phyloP scores from a whole-genome alignment of 345 rosid genomes.

The Bruguiera gymnorhiza region DNA sequence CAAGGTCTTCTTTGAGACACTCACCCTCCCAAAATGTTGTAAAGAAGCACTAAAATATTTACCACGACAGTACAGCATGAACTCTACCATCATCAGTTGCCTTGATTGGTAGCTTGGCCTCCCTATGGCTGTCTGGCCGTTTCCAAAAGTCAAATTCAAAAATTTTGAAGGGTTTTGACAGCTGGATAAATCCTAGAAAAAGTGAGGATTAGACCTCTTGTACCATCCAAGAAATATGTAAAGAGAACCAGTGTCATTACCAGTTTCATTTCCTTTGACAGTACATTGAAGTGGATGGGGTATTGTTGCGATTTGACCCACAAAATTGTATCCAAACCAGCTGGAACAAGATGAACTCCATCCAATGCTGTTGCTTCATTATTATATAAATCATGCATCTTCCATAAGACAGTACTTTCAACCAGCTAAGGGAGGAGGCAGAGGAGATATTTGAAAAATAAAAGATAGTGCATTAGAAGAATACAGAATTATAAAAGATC shows the following conservation, averaged over 20 bases:
- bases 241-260: conserved; percentile 36
- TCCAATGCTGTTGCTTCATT: conserved; percentile 52
- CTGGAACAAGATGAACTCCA: conserved; percentile 62
- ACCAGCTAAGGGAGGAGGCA: conserved; percentile 50
- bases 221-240: conserved; percentile 16
- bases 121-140: conserved; percentile 69
- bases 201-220: conserved; percentile 34
- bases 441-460: conserved; percentile 5
- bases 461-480: conserved; percentile 12
- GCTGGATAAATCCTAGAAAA: conserved; percentile 55
- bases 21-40: not conserved
- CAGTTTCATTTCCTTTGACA: conserved; percentile 64
- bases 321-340: conserved; percentile 49
- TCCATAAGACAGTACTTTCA: conserved; percentile 64
- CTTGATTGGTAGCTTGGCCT: conserved; percentile 50
- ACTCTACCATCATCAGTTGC: conserved; percentile 56
- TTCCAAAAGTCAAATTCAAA: conserved; percentile 96
- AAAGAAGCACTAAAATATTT: conserved; percentile 10
- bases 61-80: conserved; percentile 87
- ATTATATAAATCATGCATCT: conserved; percentile 55
- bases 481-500: conserved; percentile 4
- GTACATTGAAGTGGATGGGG: conserved; percentile 80
- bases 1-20: not conserved
- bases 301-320: conserved; percentile 57
- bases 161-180: conserved; percentile 84